Percentiles rank a stretch among this genome's conserved stretches.
Conservation (phyloP, 2,329 filamentous ascomycete genomes). For the Fusarium nodosum region DNA sequence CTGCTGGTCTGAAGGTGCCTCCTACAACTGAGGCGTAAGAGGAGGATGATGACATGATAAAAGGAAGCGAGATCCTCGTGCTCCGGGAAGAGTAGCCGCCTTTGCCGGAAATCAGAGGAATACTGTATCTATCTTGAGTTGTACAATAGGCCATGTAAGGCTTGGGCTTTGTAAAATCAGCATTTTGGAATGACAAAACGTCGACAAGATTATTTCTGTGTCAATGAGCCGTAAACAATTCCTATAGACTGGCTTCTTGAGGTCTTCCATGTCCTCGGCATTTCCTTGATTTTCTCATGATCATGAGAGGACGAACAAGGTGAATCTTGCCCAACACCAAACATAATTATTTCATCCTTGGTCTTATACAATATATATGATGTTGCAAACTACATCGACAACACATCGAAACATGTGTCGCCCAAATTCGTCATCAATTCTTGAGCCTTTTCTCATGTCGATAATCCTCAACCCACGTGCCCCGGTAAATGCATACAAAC, state of each 20-base stretch:
- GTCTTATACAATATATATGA: neutral
- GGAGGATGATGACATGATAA: neutral
- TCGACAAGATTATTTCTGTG: neutral
- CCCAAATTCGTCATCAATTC: neutral
- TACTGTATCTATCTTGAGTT: constrained; percentile 43
- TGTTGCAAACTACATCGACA: neutral
- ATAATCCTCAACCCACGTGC: neutral
- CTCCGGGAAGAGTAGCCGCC: constrained; percentile 28
- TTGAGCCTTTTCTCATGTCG: neutral
- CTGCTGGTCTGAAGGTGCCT: constrained; percentile 50
- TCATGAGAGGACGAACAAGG: too few relatives aligned
- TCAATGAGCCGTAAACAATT: too few relatives aligned
- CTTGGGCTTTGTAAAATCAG: constrained; percentile 44
- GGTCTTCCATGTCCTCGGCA: neutral
- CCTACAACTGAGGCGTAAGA: constrained; percentile 42
- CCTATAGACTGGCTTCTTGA: neutral
- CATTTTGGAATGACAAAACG: constrained; percentile 23
- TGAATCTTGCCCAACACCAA: neutral
- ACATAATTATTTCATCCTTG: neutral
- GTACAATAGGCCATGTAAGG: constrained; percentile 47
- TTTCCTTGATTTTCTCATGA: neutral
- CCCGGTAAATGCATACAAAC: constrained; percentile 49
- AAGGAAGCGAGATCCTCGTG: neutral
- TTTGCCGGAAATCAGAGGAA: constrained; percentile 10
- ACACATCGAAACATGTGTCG: neutral